phyloP scores from a whole-genome alignment of 768 basidiomycete genomes.

The Floccularia luteovirens region DNA sequence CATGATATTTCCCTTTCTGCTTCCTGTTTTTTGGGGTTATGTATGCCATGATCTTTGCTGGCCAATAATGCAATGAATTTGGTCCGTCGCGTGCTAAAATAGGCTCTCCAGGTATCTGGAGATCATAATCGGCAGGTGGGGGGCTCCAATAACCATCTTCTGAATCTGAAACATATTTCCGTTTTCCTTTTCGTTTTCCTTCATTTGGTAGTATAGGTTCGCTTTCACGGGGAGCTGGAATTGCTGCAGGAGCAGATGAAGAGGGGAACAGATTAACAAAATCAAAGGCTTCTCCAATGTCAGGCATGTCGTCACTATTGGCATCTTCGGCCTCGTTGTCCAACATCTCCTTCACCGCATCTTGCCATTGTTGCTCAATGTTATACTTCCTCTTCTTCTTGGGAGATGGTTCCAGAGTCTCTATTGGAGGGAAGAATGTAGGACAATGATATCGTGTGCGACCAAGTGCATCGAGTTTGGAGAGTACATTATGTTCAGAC shows the following conservation, averaged over 20 bases:
- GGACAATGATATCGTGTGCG: constrained; percentile 34
- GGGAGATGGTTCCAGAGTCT: constrained; percentile 23
- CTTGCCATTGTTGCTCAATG: constrained; percentile 32
- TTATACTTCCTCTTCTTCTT: constrained; percentile 36
- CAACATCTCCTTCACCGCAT: constrained; percentile 40
- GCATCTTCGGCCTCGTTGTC: constrained; percentile 30
- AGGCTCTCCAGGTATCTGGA: constrained; percentile 62
- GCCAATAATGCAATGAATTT: constrained; percentile 48
- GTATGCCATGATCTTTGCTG: constrained; percentile 51
- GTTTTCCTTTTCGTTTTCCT: constrained; percentile 15
- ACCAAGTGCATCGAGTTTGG: constrained; percentile 21
- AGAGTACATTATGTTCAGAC: constrained; percentile 31
- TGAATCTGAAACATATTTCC: constrained; percentile 13
- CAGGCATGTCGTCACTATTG: constrained; percentile 38
- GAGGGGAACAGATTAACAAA: constrained; percentile 4
- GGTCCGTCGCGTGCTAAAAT: constrained; percentile 43
- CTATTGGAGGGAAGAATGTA: constrained; percentile 19
- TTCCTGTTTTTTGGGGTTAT: constrained; percentile 34
- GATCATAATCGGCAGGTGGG: constrained; percentile 35
- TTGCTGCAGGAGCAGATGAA: constrained; percentile 1
- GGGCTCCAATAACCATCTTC: constrained; percentile 23
- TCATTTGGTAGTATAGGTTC: constrained; percentile 2
- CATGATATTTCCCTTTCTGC: constrained; percentile 33
- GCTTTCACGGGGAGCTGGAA: neutral
- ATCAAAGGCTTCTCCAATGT: constrained; percentile 19